Evolutionary conservation across 306 rosid genomes (phyloP).

Genomic region (Oxytropis ochrocephala): DNA sequence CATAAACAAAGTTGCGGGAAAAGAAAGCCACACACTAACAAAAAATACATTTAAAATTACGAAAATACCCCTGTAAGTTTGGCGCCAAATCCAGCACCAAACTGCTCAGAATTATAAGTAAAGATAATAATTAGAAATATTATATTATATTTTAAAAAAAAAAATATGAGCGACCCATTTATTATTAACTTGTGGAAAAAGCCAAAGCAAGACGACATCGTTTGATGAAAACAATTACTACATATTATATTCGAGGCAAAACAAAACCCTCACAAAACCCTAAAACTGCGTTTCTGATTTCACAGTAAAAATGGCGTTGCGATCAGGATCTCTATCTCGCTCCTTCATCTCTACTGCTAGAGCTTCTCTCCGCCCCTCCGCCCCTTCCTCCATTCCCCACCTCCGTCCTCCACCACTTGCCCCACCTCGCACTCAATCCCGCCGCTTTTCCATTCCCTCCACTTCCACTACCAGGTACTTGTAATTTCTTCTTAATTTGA

Average conservation of each 20-base stretch:
- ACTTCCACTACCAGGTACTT: conserved; percentile 45
- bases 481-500: neutral
- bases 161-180: too few relatives aligned
- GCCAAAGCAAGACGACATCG: conserved; percentile 8
- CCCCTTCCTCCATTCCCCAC: conserved; percentile 55
- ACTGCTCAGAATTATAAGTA: too few relatives aligned
- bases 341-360: conserved; percentile 62
- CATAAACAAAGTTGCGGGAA: too few relatives aligned
- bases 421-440: conserved; percentile 60
- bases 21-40: too few relatives aligned
- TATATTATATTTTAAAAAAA: too few relatives aligned
- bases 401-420: conserved; percentile 51
- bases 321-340: conserved; percentile 73
- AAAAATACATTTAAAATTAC: too few relatives aligned
- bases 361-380: conserved; percentile 56
- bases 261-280: conserved; percentile 71
- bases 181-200: too few relatives aligned
- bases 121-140: too few relatives aligned
- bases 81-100: too few relatives aligned
- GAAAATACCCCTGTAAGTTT: too few relatives aligned
- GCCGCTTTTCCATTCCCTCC: conserved; percentile 58
- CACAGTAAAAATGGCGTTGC: conserved; percentile 42
- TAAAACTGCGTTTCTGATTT: neutral
- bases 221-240: neutral
- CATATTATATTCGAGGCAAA: neutral